Base-by-base conservation (phyloP, 148 eudicot genomes). In the Arctostaphylos glauca region DNA sequence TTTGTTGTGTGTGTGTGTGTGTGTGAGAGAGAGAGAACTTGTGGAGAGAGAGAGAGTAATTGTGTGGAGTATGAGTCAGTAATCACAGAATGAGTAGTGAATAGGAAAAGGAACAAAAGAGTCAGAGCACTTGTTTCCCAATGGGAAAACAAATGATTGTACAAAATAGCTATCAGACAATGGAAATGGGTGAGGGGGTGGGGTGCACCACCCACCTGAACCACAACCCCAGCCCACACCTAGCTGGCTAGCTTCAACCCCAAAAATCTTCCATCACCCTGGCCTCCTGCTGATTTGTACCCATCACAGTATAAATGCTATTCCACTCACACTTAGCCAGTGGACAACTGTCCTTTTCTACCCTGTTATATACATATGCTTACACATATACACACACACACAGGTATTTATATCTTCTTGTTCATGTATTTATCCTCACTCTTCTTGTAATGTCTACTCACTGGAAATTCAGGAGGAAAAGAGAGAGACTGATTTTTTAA, bases 51-150 rank as follows among this genome's bases (percentile, higher is more conserved):
- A 25, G 60, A 25, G 46, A 25, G 43, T 16, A 55, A 4, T 77
- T 78, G 81, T 79, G 81, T 31, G 38, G 71, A 60, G 71, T 21
- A 46, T 79, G 81, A 79, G 71, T 79, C 81, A 46, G 23, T 56
- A 41, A 78, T 56, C 67, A 44, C 67, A 44, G 41, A 23, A 79
- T 41, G 43, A 46, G 81, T 47, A 21, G 43, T 21, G 53, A 79
- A 3, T 19, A 44, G 18, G 46, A 79, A 79, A 79, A 79, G 41
- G 54, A 59, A 21, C 0, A 10, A 46, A 10, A 15, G 48, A 10
- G 38, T 4, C 52, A 12, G 3, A 25, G 81, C 53, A 58, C 52
- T 59, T 59, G 81, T 43, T 60, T 46, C 81, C 81, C 54, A 59
- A 31, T 60, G 43, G 18, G 62, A 44, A 21, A 71, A 79, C 81